phyloP scores from a whole-genome alignment of 2,329 filamentous ascomycete species.

The Furcasterigmium sp. region DNA sequence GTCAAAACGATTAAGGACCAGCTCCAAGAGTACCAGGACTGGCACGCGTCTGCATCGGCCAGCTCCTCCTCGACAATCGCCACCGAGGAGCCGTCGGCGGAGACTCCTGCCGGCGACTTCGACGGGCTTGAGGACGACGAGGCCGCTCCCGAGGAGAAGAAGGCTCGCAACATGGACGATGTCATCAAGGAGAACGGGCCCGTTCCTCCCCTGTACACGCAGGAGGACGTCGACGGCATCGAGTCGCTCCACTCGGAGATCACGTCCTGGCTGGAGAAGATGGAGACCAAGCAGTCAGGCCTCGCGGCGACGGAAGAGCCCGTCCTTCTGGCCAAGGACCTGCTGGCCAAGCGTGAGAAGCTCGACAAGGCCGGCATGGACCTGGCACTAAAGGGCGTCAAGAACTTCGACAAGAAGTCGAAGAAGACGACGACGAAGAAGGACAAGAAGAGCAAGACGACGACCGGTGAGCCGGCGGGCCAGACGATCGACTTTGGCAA shows the following conservation, averaged over 20 bases:
- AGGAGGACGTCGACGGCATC: constrained; percentile 65
- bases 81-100: constrained; percentile 37
- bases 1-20: constrained; percentile 64
- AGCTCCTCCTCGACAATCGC: constrained; percentile 30
- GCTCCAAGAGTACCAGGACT: constrained; percentile 62
- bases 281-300: constrained; percentile 64
- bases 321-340: constrained; percentile 65
- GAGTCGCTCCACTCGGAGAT: constrained; percentile 58
- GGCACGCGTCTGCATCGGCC: constrained; percentile 47
- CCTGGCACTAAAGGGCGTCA: constrained; percentile 64
- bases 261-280: constrained; percentile 69
- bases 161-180: constrained; percentile 38
- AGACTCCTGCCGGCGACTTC: constrained; percentile 51
- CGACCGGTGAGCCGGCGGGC: constrained; percentile 27
- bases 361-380: constrained; percentile 67
- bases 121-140: constrained; percentile 75
- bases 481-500: constrained; percentile 33
- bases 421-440: constrained; percentile 41
- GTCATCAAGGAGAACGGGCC: constrained; percentile 41
- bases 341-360: constrained; percentile 63
- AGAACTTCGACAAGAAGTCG: constrained; percentile 43
- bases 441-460: constrained; percentile 33
- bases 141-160: constrained; percentile 22
- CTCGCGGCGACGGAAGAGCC: constrained; percentile 69
- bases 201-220: constrained; percentile 62